These are phyloP conservation scores for Ophiocordyceps robertsii DNA, from an alignment of 2,329 filamentous ascomycete genomes.

Conservation along the genomic window DNA sequence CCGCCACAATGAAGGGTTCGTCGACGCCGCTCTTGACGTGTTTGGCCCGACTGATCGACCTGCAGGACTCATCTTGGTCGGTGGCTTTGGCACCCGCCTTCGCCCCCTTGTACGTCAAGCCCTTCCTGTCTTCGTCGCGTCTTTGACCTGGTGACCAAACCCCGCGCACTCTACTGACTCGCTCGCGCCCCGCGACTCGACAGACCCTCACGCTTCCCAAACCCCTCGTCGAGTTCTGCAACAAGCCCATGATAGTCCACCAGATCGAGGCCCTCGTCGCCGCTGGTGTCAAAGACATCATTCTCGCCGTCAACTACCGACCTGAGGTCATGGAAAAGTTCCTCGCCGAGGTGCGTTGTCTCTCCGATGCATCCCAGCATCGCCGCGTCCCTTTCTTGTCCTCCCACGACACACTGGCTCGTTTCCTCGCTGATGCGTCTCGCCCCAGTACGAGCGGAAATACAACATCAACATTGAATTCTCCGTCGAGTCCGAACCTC, in stretches of 20 bases:
- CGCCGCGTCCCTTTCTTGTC: neutral
- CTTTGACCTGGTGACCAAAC: neutral
- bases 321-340: slow-evolving; percentile 96
- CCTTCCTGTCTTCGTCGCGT: neutral
- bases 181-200: neutral
- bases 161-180: neutral
- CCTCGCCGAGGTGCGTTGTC: slow-evolving; percentile 58
- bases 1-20: neutral
- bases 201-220: slow-evolving; percentile 95
- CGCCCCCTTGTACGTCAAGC: slow-evolving; percentile 63
- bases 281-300: slow-evolving; percentile 92
- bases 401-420: neutral
- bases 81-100: slow-evolving; percentile 95
- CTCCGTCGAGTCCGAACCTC: slow-evolving; percentile 88
- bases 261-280: slow-evolving; percentile 91
- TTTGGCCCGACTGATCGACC: slow-evolving; percentile 7
- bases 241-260: slow-evolving; percentile 98
- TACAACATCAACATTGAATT: slow-evolving; percentile 95
- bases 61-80: slow-evolving; percentile 92
- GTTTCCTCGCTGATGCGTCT: neutral
- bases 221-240: slow-evolving; percentile 94
- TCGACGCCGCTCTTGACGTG: neutral
- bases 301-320: slow-evolving; percentile 96
- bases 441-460: slow-evolving; percentile 67
- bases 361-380: neutral